Conservation (phyloP, 164 flowering plant genomes). For the Sedum album region DNA sequence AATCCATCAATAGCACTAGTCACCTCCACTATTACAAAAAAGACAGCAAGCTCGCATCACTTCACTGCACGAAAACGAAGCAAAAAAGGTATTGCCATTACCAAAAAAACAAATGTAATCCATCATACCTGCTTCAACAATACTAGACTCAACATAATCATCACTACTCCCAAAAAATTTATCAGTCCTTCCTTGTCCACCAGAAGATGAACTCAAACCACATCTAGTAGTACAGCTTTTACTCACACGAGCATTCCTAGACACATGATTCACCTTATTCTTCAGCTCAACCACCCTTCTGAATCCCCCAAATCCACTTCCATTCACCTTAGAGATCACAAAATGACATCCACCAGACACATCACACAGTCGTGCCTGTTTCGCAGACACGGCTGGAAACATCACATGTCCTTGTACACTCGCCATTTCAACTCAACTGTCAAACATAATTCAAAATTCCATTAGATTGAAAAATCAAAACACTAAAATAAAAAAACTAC, state of each 20-base stretch:
- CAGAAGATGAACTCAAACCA: conserved; percentile 7
- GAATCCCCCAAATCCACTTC: not conserved
- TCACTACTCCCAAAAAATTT: conserved; percentile 73
- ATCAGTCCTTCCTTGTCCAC: conserved; percentile 32
- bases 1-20: conserved; percentile 87
- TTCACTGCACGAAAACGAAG: not conserved
- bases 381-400: not conserved
- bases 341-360: not conserved
- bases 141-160: conserved; percentile 85
- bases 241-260: not conserved
- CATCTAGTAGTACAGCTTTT: not conserved
- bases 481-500: not conserved
- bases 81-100: not conserved
- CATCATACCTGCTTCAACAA: conserved; percentile 85
- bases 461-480: not conserved
- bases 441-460: not conserved
- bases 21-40: conserved; percentile 67
- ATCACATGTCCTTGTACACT: not conserved
- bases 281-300: not conserved
- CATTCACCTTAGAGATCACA: not conserved
- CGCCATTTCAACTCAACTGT: not conserved
- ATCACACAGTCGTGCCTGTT: not conserved
- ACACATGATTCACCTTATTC: not conserved
- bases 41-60: not conserved
- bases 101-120: not conserved